phyloP scores from a whole-genome alignment of 2,329 filamentous ascomycete species.

The Stachybotrys echinatus region DNA sequence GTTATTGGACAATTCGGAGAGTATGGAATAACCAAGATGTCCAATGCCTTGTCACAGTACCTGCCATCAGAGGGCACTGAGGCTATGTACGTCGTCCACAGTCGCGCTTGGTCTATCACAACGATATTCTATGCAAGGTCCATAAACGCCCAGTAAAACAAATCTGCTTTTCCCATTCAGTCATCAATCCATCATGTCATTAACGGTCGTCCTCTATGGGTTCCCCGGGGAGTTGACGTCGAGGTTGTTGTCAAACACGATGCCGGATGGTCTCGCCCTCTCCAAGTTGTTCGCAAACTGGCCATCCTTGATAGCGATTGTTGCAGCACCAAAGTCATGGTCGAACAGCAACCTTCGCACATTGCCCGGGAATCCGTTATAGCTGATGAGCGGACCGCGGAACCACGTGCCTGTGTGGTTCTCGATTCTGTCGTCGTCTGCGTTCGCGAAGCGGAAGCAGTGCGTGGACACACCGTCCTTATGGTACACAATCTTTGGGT shows the following conservation, averaged over 20 bases:
- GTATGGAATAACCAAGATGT: too few species aligned
- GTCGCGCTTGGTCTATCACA: too few species aligned
- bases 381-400: slow-evolving; percentile 20
- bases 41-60: too few species aligned
- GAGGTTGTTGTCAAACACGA: slow-evolving; percentile 4
- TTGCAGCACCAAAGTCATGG: slow-evolving; percentile 9
- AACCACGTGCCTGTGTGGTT: slow-evolving; percentile 29
- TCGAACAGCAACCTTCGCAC: slow-evolving; percentile 3
- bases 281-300: slow-evolving; percentile 3
- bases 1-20: too few species aligned
- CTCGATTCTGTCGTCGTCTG: slow-evolving; percentile 18
- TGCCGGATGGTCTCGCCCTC: slow-evolving; percentile 3
- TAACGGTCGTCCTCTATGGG: too few species aligned
- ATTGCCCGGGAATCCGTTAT: slow-evolving; percentile 21
- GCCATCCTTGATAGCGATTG: slow-evolving; percentile 6
- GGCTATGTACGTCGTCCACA: too few species aligned
- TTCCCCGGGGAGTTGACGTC: background rate
- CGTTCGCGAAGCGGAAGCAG: slow-evolving; percentile 26
- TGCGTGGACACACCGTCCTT: slow-evolving; percentile 28
- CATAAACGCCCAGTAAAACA: too few species aligned
- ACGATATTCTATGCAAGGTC: too few species aligned
- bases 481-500: slow-evolving; percentile 32
- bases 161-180: too few species aligned
- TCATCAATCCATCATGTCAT: too few species aligned
- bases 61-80: too few species aligned